phyloP scores from a whole-genome alignment of 331 rosid species.

The Quercus lobata region DNA sequence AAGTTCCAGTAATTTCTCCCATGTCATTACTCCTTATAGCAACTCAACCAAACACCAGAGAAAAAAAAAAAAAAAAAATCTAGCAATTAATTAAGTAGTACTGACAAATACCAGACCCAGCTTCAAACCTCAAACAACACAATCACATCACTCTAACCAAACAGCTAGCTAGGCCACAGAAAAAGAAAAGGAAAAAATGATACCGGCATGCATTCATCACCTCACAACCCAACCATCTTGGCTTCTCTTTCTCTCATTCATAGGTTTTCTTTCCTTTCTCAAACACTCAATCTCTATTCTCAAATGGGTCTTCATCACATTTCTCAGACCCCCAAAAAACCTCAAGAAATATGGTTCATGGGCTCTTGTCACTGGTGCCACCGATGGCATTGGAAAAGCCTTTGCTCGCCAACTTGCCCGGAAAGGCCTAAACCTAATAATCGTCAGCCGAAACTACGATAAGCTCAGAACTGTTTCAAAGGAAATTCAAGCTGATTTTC shows the following conservation, averaged over 20 bases:
- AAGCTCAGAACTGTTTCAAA: constrained; percentile 48
- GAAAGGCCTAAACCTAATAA: constrained; percentile 53
- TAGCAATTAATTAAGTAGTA: no score
- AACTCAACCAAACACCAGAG: no score
- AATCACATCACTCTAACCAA: no score
- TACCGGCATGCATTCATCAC: neutral
- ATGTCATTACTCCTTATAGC: no score
- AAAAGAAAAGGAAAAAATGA: neutral
- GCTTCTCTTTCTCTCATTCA: constrained; percentile 26
- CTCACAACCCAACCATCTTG: constrained; percentile 22
- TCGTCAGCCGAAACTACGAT: constrained; percentile 47
- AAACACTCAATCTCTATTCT: constrained; percentile 8
- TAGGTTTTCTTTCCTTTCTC: constrained; percentile 39
- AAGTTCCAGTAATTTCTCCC: no score
- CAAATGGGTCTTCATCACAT: constrained; percentile 41
- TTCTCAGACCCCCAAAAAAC: constrained; percentile 39
- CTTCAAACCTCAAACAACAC: neutral
- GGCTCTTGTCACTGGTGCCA: constrained; percentile 86
- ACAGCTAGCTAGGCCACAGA: neutral
- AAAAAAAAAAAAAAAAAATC: no score
- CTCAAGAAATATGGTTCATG: constrained; percentile 63
- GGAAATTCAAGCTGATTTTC: constrained; percentile 32
- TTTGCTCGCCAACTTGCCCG: constrained; percentile 51
- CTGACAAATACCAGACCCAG: no score
- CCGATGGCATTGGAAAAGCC: constrained; percentile 91